Evolutionary conservation across 768 basidiomycete genomes (phyloP).

Genomic region (Termitomyces bulborhizus): DNA sequence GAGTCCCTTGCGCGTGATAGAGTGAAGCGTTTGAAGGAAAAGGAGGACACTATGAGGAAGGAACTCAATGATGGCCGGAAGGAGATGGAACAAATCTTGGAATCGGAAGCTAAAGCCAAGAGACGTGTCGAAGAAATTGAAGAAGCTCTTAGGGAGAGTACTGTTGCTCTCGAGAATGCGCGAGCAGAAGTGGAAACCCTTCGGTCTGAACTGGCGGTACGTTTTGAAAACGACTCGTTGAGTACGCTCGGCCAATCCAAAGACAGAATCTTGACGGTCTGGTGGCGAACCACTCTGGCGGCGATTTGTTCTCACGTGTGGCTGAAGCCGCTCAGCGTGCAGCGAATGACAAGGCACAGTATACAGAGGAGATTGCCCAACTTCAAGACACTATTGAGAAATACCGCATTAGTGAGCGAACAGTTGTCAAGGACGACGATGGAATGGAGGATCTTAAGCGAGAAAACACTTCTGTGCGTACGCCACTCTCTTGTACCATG

Average conservation of each 20-base stretch:
- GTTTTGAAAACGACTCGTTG: conserved; percentile 18
- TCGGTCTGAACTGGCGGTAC: conserved; percentile 69
- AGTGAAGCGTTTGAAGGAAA: conserved; percentile 64
- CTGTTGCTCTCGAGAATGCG: conserved; percentile 81
- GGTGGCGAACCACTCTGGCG: conserved; percentile 33
- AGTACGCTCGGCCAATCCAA: not conserved
- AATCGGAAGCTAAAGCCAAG: conserved; percentile 57
- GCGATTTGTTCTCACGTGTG: conserved; percentile 38
- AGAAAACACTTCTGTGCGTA: conserved; percentile 18
- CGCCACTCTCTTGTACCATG: not conserved
- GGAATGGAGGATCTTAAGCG: conserved; percentile 8
- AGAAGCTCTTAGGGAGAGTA: conserved; percentile 84
- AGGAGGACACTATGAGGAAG: conserved; percentile 61
- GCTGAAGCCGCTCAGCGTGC: conserved; percentile 42
- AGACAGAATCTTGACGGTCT: conserved; percentile 62
- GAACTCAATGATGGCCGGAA: conserved; percentile 65
- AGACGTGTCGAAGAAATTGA: conserved; percentile 79
- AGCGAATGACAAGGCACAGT: conserved; percentile 44
- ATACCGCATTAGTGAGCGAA: conserved; percentile 21
- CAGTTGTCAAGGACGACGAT: conserved; percentile 7
- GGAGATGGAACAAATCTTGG: conserved; percentile 56
- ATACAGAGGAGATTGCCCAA: conserved; percentile 48
- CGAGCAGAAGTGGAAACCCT: conserved; percentile 82
- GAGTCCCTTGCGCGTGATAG: conserved; percentile 56
- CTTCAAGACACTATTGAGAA: conserved; percentile 45